phyloP scores from a whole-genome alignment of 805 yeast species.

The Candida vaughaniae region DNA sequence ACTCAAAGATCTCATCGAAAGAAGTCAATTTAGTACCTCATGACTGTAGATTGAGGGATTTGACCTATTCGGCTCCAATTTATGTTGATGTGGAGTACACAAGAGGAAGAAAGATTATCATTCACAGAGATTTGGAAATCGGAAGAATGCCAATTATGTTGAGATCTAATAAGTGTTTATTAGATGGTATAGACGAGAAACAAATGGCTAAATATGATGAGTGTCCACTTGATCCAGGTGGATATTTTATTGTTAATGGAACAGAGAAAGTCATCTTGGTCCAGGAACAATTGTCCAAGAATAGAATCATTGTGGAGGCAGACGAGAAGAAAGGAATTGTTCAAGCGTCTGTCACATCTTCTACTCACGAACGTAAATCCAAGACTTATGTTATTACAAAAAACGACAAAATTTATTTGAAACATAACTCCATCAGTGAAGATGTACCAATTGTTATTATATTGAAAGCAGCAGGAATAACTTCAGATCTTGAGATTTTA shows the following conservation, averaged over 20 bases:
- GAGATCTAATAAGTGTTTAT: slow-evolving; percentile 86
- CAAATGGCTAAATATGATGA: slow-evolving; percentile 89
- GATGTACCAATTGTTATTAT: slow-evolving; percentile 93
- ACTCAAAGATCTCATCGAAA: slow-evolving; percentile 31
- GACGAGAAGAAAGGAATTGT: slow-evolving; percentile 92
- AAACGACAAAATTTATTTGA: slow-evolving; percentile 82
- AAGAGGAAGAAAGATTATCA: slow-evolving; percentile 86
- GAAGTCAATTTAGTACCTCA: slow-evolving; percentile 83
- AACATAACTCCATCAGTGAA: slow-evolving; percentile 93
- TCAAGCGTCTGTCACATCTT: slow-evolving; percentile 96
- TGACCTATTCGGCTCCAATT: slow-evolving; percentile 93
- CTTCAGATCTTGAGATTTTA: slow-evolving; percentile 88
- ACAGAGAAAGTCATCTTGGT: slow-evolving; percentile 96
- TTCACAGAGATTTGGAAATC: slow-evolving; percentile 86
- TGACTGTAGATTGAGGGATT: slow-evolving; percentile 90
- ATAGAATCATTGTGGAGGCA: slow-evolving; percentile 96
- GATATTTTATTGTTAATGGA: slow-evolving; percentile 96
- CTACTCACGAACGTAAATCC: slow-evolving; percentile 97
- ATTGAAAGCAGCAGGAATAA: slow-evolving; percentile 91
- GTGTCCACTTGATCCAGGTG: slow-evolving; percentile 98
- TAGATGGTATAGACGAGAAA: slow-evolving; percentile 72
- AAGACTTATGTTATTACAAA: slow-evolving; percentile 95
- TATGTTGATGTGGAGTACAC: slow-evolving; percentile 97
- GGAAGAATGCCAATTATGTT: slow-evolving; percentile 99
- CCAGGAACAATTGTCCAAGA: slow-evolving; percentile 94